These are phyloP conservation scores for Hypoxylon rickii DNA, from an alignment of 495 filamentous ascomycete species.

Conservation along the genomic window DNA sequence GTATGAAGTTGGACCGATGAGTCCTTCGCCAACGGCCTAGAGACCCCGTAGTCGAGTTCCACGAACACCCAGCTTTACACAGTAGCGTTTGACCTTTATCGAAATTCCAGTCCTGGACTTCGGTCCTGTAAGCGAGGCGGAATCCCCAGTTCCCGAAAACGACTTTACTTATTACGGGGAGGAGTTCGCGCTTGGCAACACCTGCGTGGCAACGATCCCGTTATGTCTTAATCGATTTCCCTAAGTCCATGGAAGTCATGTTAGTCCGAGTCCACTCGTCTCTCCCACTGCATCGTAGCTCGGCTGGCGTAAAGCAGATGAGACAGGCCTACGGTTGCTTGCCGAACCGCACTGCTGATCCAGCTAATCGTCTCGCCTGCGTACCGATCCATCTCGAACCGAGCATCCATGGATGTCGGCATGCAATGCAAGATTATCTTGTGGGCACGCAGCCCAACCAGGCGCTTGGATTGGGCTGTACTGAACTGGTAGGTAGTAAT, in stretches of 20 bases:
- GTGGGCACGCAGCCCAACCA: constrained; percentile 17
- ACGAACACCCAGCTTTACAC: too few species aligned
- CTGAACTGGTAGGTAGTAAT: constrained; percentile 22
- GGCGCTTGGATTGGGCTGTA: constrained; percentile 29
- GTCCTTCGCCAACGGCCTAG: too few species aligned
- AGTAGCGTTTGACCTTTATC: too few species aligned
- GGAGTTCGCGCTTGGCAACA: too few species aligned
- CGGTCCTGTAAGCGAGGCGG: constrained; percentile 23
- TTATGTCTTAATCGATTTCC: too few species aligned
- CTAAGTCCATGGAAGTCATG: too few species aligned
- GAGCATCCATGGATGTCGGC: background rate
- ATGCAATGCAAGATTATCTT: constrained; percentile 22
- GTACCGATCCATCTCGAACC: constrained; percentile 9
- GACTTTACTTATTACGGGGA: constrained; percentile 8
- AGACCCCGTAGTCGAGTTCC: too few species aligned
- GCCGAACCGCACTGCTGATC: background rate
- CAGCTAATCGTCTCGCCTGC: background rate
- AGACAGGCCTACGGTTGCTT: too few species aligned
- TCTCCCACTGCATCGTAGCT: too few species aligned
- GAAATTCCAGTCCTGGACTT: too few species aligned
- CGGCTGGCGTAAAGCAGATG: background rate
- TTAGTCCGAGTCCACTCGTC: too few species aligned
- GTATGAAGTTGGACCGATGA: too few species aligned
- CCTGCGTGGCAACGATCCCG: background rate
- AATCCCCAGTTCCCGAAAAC: constrained; percentile 21